Evolutionary conservation across 108 stramenopile genomes (phyloP).

Genomic region (Cyclotella choctawhatcheeana): DNA sequence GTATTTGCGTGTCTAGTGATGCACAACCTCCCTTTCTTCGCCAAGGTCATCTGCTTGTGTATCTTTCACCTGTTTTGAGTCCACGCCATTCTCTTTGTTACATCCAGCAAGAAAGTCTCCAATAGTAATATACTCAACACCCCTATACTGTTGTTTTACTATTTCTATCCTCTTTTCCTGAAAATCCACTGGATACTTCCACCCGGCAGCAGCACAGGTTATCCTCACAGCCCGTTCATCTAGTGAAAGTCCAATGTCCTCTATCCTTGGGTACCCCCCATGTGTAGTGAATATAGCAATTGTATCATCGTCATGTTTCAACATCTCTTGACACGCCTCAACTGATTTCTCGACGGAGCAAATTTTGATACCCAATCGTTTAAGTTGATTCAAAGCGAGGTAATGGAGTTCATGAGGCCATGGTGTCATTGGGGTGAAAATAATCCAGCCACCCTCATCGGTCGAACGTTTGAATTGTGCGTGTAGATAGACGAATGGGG

Average conservation of each 20-base stretch:
- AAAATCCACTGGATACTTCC: constrained; percentile 6
- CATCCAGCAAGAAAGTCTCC: background rate
- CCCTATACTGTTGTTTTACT: too few species aligned
- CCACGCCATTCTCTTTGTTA: constrained; percentile 3
- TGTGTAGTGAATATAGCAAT: constrained; percentile 9
- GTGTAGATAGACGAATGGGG: constrained; percentile 3
- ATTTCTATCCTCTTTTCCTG: background rate
- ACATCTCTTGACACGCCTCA: background rate
- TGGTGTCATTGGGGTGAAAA: constrained; percentile 2
- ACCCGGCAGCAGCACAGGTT: constrained; percentile 5
- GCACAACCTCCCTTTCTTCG: too few species aligned
- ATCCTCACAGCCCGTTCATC: constrained; percentile 12
- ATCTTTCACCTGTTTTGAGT: too few species aligned
- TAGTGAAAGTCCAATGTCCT: constrained; percentile 1
- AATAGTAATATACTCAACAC: background rate
- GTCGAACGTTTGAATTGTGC: background rate
- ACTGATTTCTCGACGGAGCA: constrained; percentile 2
- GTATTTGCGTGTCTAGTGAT: too few species aligned
- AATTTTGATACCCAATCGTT: background rate
- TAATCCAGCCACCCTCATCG: constrained; percentile 5
- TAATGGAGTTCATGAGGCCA: constrained; percentile 9
- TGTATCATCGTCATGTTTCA: background rate
- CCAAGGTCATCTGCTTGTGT: too few species aligned
- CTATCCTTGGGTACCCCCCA: constrained; percentile 3
- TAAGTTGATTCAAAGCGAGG: background rate